Base-by-base conservation (phyloP, 2,329 filamentous ascomycete genomes). In the Nannizziopsis barbatae region DNA sequence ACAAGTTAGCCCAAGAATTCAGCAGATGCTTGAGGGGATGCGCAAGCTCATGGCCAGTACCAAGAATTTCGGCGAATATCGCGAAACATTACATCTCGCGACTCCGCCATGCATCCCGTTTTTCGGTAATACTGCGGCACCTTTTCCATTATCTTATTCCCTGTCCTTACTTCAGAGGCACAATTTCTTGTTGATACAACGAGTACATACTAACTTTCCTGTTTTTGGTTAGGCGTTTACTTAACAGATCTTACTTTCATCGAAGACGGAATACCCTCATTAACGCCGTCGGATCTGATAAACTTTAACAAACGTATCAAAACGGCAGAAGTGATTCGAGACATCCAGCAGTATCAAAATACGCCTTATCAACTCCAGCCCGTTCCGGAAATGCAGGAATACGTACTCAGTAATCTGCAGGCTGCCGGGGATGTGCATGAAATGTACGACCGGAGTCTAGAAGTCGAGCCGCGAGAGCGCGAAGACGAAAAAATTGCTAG, bases 401-500 rank as follows among this genome's bases (percentile, higher is more conserved):
- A 96, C 68, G 95, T 98, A 56, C 71, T 95, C 57, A 89, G 82
- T 65, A 95, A 96, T 65, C 94, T 96, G 85, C 84, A 93, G 70
- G 84, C 83, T 27, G 90, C 92, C 3, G 86, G 88, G 45, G 90
- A 96, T 65, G 92, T 98, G 54, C 89, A 96, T 66, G 90, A 96
- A 73, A 96, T 96, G 92, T 98, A 96, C 72, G 89, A 96, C 68
- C 89, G 89, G 75, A 95, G 88, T 70, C 73, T 98, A 70, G 77
- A 83, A 61, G 82, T 98, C 52, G 92, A 98, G 66, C 92, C 92
- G 54, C 79, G 92, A 60, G 92, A 98, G 72, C 79, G 92, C 60
- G 92, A 98, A 72, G 92, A 98, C 64, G 92, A 98, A 72, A 96
- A 96, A 76, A 96, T 98, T 75, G 90, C 95, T 64, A 93, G 92